Evolutionary conservation across 2,329 filamentous ascomycete species (phyloP), one percentile per base, ranked within the genome.

Genomic region (Cucurbitaria berberidis): DNA sequence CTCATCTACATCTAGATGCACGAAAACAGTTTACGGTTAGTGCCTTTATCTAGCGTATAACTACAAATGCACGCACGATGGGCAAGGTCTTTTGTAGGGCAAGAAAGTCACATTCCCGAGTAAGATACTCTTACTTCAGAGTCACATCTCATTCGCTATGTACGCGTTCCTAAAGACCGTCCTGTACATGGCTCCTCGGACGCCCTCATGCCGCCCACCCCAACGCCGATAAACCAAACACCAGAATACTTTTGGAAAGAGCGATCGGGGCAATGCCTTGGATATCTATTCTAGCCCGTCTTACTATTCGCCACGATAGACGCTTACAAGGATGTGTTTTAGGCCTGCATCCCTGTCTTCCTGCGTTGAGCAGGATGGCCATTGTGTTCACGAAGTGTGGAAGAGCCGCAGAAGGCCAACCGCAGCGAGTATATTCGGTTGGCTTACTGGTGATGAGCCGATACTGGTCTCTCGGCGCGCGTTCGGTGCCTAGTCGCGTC

Each of bases 161-260:
- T 53, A 44, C 39, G n/a, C 22, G n/a, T 39, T 18, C 27, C 49
- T 29, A 45, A 48, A 44, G 39, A 35, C 29, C 27, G 16, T 48
- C 36, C 27, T 42, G 29, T 30, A 49, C 40, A 42, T 49, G 39
- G 36, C 35, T 38, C 40, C 48, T 24, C 44, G 26, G 30, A 32
- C 18, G 29, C 52, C 40, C 34, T 30, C 34, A 19, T 44, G 40
- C 29, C 42, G 32, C 48, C 39, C 42, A 32, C 34, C 34, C 39
- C 51, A 52, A 56, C 52, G 49, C 55, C 55, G 41, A 45, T 21
- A 55, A 36, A 49, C 53, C 57, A 49, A 58, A 64, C 41, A 48
- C 55, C 59, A 49, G 55, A 32, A 53, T 34, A 55, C 45, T 59
- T 54, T 56, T 26, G 27, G 43, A 48, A 48, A 18, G 36, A 50